Evolutionary conservation across 495 filamentous ascomycete genomes (phyloP), one percentile per base, ranked within the genome.

Genomic region (Tirmania nivea): DNA sequence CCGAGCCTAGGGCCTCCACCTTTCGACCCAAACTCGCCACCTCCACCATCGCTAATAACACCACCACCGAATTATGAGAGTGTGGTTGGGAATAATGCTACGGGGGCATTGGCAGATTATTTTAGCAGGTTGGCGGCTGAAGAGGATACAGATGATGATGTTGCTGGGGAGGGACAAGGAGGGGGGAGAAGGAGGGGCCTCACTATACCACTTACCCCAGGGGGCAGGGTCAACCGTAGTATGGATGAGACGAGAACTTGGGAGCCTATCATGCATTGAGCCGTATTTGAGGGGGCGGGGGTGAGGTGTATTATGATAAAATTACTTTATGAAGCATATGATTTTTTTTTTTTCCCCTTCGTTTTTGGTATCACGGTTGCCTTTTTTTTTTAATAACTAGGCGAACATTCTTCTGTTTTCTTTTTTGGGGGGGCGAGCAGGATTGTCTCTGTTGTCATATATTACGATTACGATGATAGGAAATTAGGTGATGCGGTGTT

Each of bases 1-100:
- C 92, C 92, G 0, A 90, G 84, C 0, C 92, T 82, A 64, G 86
- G 89, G 50, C 90, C 90, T 1, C 90, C 90, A 0, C 74, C 88
- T 0, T 97, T 96, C 59, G 84, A 94, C 54, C 84, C 83, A 16
- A 81, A 93, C 9, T 74, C 79, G 14, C 83, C 89, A n/a, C 87
- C 89, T 2, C 92, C 84, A 48, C 63, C 59, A 8, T 12, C 19
- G 11, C 64, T 90, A 35, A 67, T 84, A 53, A 93, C 87, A 0
- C 88, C 88, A 1, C 90, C 90, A 2, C 90, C 90, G 0, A 78
- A 81, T 52, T 97, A 97, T 57, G 85, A 88, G 16, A 70, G 71
- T 25, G 81, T 96, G 51, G 78, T 94, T n/a, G 83, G 81, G 37
- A 74, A 25, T 50, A 19, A 12, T 6, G 14, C 48, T 21, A 45